Conservation (phyloP, 805 yeast species). For the Nakazawaea peltata region DNA sequence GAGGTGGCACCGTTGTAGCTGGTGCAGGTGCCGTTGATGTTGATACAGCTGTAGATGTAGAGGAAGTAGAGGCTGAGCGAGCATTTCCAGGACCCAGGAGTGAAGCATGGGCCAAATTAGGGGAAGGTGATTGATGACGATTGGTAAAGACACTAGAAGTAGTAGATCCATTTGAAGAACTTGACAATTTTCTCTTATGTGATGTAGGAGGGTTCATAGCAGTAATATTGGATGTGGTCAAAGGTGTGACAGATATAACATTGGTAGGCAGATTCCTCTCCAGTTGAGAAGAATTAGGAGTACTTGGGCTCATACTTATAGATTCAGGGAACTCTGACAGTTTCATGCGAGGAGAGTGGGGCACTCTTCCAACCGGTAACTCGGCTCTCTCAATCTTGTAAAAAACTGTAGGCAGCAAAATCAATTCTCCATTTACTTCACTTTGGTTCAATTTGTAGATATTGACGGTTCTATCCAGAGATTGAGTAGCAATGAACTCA, state of each 20-base stretch:
- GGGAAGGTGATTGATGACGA: slow-evolving; percentile 6
- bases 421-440: slow-evolving; percentile 17
- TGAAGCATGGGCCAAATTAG: slow-evolving; percentile 4
- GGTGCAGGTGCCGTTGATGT: slow-evolving; percentile 1
- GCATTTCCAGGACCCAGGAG: too few relatives aligned
- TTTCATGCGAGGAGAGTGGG: slow-evolving; percentile 12
- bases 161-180: slow-evolving; percentile 25
- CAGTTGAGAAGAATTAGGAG: neutral
- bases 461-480: slow-evolving; percentile 80
- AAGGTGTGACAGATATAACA: slow-evolving; percentile 2
- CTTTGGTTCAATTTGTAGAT: slow-evolving; percentile 41
- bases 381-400: slow-evolving; percentile 52
- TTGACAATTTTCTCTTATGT: slow-evolving; percentile 35
- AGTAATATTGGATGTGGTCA: slow-evolving; percentile 5
- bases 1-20: slow-evolving; percentile 2
- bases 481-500: slow-evolving; percentile 73
- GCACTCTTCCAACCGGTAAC: slow-evolving; percentile 28
- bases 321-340: slow-evolving; percentile 2
- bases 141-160: slow-evolving; percentile 13
- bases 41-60: neutral
- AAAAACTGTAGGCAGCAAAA: slow-evolving; percentile 31
- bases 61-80: slow-evolving; percentile 2
- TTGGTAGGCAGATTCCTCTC: neutral
- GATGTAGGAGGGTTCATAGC: slow-evolving; percentile 14
- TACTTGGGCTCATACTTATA: neutral